Conservation (phyloP, 2,329 filamentous ascomycete genomes). For the Plectosphaerella cucumerina region DNA sequence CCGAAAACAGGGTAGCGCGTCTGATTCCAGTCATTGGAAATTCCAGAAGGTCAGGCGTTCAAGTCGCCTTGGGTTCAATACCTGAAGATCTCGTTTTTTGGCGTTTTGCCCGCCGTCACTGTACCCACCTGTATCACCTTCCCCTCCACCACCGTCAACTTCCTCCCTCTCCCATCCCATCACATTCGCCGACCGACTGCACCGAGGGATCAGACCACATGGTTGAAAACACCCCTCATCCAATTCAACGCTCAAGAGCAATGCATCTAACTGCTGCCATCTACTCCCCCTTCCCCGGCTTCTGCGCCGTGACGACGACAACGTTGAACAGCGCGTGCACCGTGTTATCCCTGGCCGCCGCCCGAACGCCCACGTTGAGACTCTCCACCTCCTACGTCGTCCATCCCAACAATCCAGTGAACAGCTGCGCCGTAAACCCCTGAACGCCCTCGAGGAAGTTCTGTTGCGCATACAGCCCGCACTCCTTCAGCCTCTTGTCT, state of each 20-base stretch:
- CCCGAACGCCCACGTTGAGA: constrained; percentile 18
- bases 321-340: constrained; percentile 25
- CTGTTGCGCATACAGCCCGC: constrained; percentile 21
- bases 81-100: neutral
- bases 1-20: neutral
- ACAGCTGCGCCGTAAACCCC: constrained; percentile 16
- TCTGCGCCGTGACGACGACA: constrained; percentile 22
- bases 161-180: too few species aligned
- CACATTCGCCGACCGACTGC: too few species aligned
- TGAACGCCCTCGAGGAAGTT: constrained; percentile 16
- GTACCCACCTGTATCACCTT: too few species aligned
- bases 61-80: neutral
- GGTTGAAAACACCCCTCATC: too few species aligned
- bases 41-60: neutral
- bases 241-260: too few species aligned
- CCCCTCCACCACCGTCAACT: too few species aligned
- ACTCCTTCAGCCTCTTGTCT: constrained; percentile 34
- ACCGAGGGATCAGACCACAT: too few species aligned
- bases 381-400: constrained; percentile 15
- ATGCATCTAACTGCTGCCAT: too few species aligned
- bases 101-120: too few species aligned
- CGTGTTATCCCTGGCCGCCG: constrained; percentile 19
- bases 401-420: constrained; percentile 24
- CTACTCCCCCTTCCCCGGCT: constrained; percentile 8
- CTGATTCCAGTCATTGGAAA: neutral